Percentiles rank a stretch among this genome's conserved stretches.
These are phyloP conservation scores for Fusarium penzigii DNA, from an alignment of 2,329 filamentous ascomycete species.

Conservation along the genomic window DNA sequence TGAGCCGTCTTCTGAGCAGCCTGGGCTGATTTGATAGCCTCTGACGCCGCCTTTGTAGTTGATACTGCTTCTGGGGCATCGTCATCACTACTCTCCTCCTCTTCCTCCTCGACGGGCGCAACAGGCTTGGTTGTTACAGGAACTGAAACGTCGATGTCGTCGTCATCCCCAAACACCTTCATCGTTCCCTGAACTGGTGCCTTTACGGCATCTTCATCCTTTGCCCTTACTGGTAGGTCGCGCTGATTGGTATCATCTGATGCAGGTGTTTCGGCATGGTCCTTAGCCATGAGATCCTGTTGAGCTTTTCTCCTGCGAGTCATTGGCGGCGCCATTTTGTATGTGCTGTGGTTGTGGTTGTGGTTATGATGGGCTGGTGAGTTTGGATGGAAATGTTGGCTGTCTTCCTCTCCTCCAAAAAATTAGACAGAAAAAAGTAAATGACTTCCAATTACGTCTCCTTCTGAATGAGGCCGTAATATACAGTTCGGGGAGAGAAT, in stretches of 20 bases:
- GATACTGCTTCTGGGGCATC: constrained; percentile 62
- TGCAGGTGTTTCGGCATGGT: constrained; percentile 5
- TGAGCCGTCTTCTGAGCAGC: constrained; percentile 40
- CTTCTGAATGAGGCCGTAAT: too few species aligned
- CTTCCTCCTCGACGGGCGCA: constrained; percentile 33
- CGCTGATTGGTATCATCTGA: constrained; percentile 23
- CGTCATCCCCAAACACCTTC: constrained; percentile 38
- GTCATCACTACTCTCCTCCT: constrained; percentile 50
- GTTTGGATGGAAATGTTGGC: too few species aligned
- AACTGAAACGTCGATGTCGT: constrained; percentile 16
- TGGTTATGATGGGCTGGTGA: too few species aligned
- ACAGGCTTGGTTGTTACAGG: constrained; percentile 12
- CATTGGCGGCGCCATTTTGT: constrained; percentile 24
- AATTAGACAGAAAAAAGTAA: too few species aligned
- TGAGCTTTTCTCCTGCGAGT: constrained; percentile 34
- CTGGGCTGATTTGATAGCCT: constrained; percentile 44
- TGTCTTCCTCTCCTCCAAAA: too few species aligned
- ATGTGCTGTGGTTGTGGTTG: too few species aligned
- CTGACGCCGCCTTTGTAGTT: constrained; percentile 48
- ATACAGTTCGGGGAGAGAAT: too few species aligned
- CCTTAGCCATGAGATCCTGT: constrained; percentile 17
- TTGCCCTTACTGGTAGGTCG: constrained; percentile 39
- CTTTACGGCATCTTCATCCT: constrained; percentile 26
- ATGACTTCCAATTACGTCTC: too few species aligned
- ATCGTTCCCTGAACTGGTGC: constrained; percentile 28